Conservation (phyloP, 805 yeast genomes). For the Metschnikowia sp. region DNA sequence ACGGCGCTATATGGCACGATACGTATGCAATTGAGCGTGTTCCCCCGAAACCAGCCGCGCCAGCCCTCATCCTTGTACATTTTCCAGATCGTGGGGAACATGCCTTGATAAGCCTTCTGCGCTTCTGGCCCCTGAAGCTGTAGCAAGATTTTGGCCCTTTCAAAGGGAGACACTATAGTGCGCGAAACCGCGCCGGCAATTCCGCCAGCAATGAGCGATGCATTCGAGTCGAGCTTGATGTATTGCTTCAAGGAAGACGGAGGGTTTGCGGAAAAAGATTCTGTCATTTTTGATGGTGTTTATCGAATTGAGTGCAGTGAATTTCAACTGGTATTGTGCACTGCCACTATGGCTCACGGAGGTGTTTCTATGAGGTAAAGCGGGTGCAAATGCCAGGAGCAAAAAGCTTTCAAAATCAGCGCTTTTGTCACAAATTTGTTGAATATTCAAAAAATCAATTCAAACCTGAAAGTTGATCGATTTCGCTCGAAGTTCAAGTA, state of each 20-base stretch:
- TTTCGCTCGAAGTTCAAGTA: too few relatives aligned
- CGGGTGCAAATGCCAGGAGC: too few relatives aligned
- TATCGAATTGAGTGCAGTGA: too few relatives aligned
- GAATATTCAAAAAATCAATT: too few relatives aligned
- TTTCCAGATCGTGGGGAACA: slow-evolving; percentile 66
- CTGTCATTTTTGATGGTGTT: too few relatives aligned
- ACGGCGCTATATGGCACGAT: slow-evolving; percentile 94
- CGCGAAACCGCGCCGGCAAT: slow-evolving; percentile 77
- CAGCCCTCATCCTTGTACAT: slow-evolving; percentile 92
- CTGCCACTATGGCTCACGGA: too few relatives aligned
- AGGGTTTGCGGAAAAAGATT: background rate
- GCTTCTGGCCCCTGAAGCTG: slow-evolving; percentile 77
- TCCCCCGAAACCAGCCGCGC: slow-evolving; percentile 86
- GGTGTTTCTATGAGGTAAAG: too few relatives aligned
- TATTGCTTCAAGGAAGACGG: slow-evolving; percentile 14
- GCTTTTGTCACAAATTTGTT: too few relatives aligned
- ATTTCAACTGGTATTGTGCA: too few relatives aligned
- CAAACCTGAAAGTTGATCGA: too few relatives aligned
- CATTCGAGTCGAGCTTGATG: slow-evolving; percentile 48
- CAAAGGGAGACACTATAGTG: slow-evolving; percentile 93
- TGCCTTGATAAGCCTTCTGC: slow-evolving; percentile 56
- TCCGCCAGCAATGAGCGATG: slow-evolving; percentile 72
- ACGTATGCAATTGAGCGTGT: slow-evolving; percentile 83
- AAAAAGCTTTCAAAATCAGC: too few relatives aligned
- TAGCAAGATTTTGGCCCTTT: slow-evolving; percentile 84